These are phyloP conservation scores for Helianthus tuberosus DNA, from an alignment of 129 eudicot genomes.

Conservation along the genomic window DNA sequence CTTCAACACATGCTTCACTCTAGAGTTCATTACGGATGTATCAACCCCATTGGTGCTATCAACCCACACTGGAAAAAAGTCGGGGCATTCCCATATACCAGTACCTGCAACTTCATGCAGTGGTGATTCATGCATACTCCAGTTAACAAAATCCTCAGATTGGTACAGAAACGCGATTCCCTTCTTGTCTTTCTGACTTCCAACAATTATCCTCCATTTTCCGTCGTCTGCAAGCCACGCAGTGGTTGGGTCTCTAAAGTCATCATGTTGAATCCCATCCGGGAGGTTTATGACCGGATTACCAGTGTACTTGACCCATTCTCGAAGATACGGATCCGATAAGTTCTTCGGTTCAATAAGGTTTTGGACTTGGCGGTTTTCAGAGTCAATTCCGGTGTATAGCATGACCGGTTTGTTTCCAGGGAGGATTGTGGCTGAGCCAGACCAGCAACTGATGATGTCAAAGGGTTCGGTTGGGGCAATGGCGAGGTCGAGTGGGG, in stretches of 20 bases:
- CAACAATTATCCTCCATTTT: conserved; percentile 51
- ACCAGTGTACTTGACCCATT: conserved; percentile 58
- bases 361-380: conserved; percentile 59
- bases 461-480: conserved; percentile 52
- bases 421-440: conserved; percentile 65
- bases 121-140: conserved; percentile 43
- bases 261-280: conserved; percentile 25
- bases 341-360: conserved; percentile 55
- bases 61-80: conserved; percentile 59
- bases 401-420: conserved; percentile 49
- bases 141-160: conserved; percentile 51
- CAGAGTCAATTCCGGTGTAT: conserved; percentile 61
- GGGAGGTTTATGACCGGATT: conserved; percentile 54
- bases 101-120: conserved; percentile 33
- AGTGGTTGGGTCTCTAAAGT: conserved; percentile 69
- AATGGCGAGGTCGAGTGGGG: conserved; percentile 43
- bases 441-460: conserved; percentile 64
- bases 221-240: conserved; percentile 64
- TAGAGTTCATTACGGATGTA: conserved; percentile 28
- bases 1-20: conserved; percentile 61
- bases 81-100: conserved; percentile 76
- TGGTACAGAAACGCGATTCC: conserved; percentile 55
- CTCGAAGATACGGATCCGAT: conserved; percentile 56
- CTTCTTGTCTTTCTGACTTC: conserved; percentile 33
- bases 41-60: conserved; percentile 45